These are phyloP conservation scores for Aspergillus puulaauensis DNA, from an alignment of 2,329 filamentous ascomycete genomes.

Conservation along the genomic window DNA sequence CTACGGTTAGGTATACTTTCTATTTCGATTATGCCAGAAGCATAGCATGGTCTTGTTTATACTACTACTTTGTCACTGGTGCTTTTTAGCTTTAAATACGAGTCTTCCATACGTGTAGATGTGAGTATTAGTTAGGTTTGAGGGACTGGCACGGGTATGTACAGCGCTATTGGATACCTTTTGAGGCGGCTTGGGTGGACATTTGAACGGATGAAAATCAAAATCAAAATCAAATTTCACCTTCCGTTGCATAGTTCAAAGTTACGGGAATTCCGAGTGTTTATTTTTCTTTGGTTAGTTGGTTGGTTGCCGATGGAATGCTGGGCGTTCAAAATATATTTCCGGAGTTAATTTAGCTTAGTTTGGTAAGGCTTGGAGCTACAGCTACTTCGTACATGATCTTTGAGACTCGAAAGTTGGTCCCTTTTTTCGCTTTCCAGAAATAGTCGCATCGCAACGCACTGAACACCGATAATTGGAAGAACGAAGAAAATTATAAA, in stretches of 20 bases:
- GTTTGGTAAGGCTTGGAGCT: neutral
- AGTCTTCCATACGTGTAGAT: neutral
- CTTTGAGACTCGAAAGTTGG: neutral
- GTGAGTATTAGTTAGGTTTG: too few species aligned
- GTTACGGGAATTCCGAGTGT: neutral
- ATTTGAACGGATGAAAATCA: too few species aligned
- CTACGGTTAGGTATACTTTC: neutral
- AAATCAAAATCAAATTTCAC: too few species aligned
- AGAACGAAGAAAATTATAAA: constrained; percentile 3
- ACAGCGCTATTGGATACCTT: too few species aligned
- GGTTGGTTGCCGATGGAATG: neutral
- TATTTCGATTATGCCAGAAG: neutral
- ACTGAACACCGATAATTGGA: constrained; percentile 14
- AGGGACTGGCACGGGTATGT: too few species aligned
- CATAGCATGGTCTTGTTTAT: too few species aligned
- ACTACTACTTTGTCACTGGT: too few species aligned
- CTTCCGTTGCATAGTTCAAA: too few species aligned
- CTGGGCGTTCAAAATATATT: neutral
- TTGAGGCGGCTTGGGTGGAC: too few species aligned
- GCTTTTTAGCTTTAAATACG: too few species aligned
- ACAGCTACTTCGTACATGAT: neutral
- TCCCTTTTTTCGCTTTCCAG: neutral
- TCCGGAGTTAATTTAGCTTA: neutral
- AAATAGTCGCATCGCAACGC: constrained; percentile 1
- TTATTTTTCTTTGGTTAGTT: neutral